Base-by-base conservation (phyloP, 805 yeast genomes). In the Wickerhamomyces sydowiorum region DNA sequence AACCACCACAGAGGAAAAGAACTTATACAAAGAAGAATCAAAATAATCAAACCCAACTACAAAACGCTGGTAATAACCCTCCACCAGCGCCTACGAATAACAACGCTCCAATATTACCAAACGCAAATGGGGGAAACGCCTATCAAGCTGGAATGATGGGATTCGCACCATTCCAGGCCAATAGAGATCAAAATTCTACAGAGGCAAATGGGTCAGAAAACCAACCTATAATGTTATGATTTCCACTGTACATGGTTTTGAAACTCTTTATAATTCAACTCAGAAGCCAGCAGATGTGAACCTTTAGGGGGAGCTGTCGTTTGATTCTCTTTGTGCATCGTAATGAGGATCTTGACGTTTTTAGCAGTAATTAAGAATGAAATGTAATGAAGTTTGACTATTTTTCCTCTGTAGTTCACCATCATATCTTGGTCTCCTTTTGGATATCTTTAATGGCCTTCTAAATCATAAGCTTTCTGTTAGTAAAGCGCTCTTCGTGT, bases 51-150 rank as follows among this genome's bases (percentile, higher is more conserved):
- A 53, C 5, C 20, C 37, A 2, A 18, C 14, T 14, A 79, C 33
- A 64, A 68, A 37, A 65, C 72, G 44, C 33, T n/a, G 5, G 19
- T 7, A 31, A 18, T 20, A 31, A 23, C 13, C 23, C 36, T 18
- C 36, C 41, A 12, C 37, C 35, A 19, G 24, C 23, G 12, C 21
- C 23, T 14, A 27, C 30, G 9, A 29, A 29, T 29, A 29, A 17
- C 13, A 29, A 29, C 12, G 32, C 32, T 3, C 32, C 32, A 30
- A 30, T 32, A 13, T 13, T 32, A 20, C 35, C 35, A 20, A 18
- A 32, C 13, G 17, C 6, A 3, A 19, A 17, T 19, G 20, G 24
- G 2, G 5, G 23, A 19, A 20, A 20, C 9, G 22, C 24, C 4
- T 32, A 32, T 14, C 35, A 32, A 7, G 20, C 35, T 19, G 35